Evolutionary conservation across 768 basidiomycete species (phyloP).

Genomic region (Daedaleopsis sinensis): DNA sequence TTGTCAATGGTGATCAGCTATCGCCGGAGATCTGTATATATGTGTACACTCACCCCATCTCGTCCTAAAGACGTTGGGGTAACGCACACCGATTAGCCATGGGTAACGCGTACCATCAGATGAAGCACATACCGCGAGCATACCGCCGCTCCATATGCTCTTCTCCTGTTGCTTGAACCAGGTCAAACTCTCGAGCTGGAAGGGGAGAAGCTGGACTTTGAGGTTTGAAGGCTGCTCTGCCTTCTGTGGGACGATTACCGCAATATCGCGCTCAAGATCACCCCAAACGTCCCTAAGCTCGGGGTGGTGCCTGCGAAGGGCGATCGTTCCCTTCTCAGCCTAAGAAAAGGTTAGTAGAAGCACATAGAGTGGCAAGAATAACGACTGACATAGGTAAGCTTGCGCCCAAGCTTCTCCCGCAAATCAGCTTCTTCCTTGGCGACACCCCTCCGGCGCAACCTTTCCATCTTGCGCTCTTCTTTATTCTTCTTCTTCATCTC

Average conservation of each 20-base stretch:
- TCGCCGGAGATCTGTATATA: conserved; percentile 12
- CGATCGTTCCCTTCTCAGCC: conserved; percentile 73
- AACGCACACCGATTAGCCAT: not conserved
- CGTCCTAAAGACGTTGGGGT: conserved; percentile 54
- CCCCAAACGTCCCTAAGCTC: conserved; percentile 89
- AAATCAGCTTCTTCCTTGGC: conserved; percentile 53
- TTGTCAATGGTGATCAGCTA: conserved; percentile 27
- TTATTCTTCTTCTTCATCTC: conserved; percentile 20
- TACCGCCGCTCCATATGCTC: conserved; percentile 85
- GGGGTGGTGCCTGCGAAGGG: conserved; percentile 70
- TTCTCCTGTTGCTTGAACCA: conserved; percentile 98
- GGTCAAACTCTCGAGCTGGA: conserved; percentile 91
- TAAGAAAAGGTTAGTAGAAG: conserved; percentile 32
- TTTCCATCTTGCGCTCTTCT: conserved; percentile 30
- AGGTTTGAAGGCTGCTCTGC: conserved; percentile 83
- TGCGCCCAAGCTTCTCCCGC: conserved; percentile 65
- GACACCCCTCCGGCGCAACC: conserved; percentile 27
- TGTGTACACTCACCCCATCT: conserved; percentile 76
- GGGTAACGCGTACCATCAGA: not conserved
- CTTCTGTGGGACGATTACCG: conserved; percentile 63
- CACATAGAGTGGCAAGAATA: not conserved
- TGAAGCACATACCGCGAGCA: conserved; percentile 72
- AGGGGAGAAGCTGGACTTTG: conserved; percentile 86
- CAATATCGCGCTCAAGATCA: conserved; percentile 67
- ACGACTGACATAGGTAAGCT: conserved; percentile 65